phyloP scores from a whole-genome alignment of 441 rosid species.

The Aleurites moluccanus region DNA sequence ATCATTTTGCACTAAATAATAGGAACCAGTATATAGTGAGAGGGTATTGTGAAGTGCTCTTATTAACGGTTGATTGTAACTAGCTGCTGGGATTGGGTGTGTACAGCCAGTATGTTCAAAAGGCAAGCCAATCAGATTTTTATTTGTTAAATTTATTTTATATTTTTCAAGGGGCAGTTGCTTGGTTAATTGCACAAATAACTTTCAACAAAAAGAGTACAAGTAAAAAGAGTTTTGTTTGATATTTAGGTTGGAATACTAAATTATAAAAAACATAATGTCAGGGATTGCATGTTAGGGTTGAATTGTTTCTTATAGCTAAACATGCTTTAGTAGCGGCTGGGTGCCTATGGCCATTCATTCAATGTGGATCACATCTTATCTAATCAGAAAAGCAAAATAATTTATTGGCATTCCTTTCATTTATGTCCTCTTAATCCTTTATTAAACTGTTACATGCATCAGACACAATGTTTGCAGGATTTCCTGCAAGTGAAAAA shows the following conservation, averaged over 20 bases:
- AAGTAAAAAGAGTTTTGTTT: not conserved
- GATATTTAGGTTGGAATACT: not conserved
- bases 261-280: not conserved
- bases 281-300: not conserved
- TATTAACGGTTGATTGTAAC: not conserved
- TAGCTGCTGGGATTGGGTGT: not conserved
- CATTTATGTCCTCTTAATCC: not conserved
- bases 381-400: not conserved
- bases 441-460: not conserved
- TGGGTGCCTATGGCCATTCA: not conserved
- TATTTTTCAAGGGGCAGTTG: not conserved
- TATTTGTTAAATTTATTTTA: not conserved
- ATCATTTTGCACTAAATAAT: not conserved
- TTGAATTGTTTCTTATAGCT: not conserved
- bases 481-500: slow-evolving; percentile 5
- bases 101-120: not conserved
- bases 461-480: not conserved
- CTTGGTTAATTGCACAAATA: not conserved
- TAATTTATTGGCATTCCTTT: not conserved
- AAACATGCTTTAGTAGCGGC: not conserved
- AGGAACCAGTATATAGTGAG: not conserved
- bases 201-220: not conserved
- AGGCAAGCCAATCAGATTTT: not conserved
- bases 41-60: not conserved
- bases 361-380: not conserved